Base-by-base conservation (phyloP, 805 yeast species). In the Barnettozyma wickerhamii region DNA sequence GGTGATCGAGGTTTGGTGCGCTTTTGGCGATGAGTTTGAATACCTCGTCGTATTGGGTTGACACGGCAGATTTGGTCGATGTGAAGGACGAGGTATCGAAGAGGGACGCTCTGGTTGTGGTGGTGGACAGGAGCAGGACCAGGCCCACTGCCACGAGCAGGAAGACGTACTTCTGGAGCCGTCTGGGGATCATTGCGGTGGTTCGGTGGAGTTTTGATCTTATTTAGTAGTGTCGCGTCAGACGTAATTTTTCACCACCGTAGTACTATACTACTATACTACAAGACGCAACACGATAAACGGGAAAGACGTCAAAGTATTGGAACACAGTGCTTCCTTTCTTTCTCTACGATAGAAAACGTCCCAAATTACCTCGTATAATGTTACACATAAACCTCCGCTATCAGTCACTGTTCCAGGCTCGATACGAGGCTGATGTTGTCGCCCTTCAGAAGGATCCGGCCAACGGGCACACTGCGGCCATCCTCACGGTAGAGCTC, bases 401-500 rank as follows among this genome's bases (percentile, higher is more conserved):
- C 26, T n/a, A 19, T 9, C 10, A 17, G 17, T 43, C 31, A 50
- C 13, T 36, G 45, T 2, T 53, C 58, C 19, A 49, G 36, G 38
- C 58, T 46, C 7, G 71, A 62, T 24, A 93, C 83, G 42, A 91
- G 65, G 7, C 96, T 83, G 33, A 93, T 86, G 58, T 89, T 93
- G 58, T 93, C 99, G 4, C 99, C 99, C 62, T 93, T 93, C 42
- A 93, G 67, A 49, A 93, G 60, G 19, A 93, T 76, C 43, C 84
- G 69, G 1, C 96, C 96, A 42, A 87, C 56, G n/a, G 65, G 63
- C 20, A 77, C 74, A 40, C 68, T 67, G 1, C 70, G 47, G 37
- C 72, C 70, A 1, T 79, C 78, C 29, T 72, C 73, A n/a, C 58
- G 58, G 38, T 72, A 68, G 6, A 91, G 68, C 52, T 95, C 96